Base-by-base conservation (phyloP, 2,329 filamentous ascomycete genomes). In the Zymoseptoria tritici region DNA sequence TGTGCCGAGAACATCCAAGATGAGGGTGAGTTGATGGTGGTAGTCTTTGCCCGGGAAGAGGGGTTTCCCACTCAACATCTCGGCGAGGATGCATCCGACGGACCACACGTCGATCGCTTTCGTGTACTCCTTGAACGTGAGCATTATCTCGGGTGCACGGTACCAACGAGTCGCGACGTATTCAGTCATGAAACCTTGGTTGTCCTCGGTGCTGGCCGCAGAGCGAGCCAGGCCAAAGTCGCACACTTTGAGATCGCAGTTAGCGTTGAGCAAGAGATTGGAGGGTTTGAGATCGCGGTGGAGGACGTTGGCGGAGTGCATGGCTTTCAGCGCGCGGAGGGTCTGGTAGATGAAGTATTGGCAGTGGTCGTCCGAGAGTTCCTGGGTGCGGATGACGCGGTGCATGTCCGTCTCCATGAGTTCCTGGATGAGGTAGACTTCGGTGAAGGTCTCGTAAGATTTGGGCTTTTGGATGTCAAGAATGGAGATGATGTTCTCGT, bases 141-240 rank as follows among this genome's bases (percentile, higher is more conserved):
- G 88, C 94, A 99, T 99, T 76, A 99, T 99, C 76, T 99, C 94
- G 3, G 94, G 94, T 5, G 94, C 94, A 77, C 94, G 91, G 78
- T 99, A 99, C 94, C 94, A 99, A 71, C 94, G 88, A 53, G 94
- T 99, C 56, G 94, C 94, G 59, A 99, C 94, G 75, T 99, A 99
- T 95, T 99, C 94, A 16, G 94, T 99, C 94, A 99, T 99, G 84
- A 99, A 99, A 21, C 94, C 94, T n/a, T 93, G 97, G 79, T 99
- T 99, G 77, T 99, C 94, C 73, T 99, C 94, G 68, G 95, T 95
- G 9, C 93, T 97, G 8, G 94, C 94, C 11, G 94, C 94, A 9
- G 93, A 97, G 29, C 73, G 87, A 54, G 94, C 94, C 59, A 99
- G 85, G 73, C 94, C 94, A 72, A 99, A 99, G 76, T 99, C 94